phyloP scores from a whole-genome alignment of 139 green algal genomes.

The Closterium sp. region DNA sequence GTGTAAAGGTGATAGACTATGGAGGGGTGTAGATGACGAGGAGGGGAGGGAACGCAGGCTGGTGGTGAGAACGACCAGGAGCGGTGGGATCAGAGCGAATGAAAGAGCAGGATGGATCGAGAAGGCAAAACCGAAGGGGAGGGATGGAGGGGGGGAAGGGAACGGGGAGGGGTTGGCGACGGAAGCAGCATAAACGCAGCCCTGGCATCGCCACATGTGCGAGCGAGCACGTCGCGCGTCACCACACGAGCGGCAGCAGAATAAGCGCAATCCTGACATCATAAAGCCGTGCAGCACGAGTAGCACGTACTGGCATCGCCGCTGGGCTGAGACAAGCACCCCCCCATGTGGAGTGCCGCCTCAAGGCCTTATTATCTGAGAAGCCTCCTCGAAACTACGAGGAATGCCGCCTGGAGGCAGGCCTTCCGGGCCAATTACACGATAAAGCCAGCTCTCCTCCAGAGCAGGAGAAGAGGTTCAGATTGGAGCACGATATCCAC shows the following conservation, averaged over 20 bases:
- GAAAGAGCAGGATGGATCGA: background rate
- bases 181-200: no score
- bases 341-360: background rate
- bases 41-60: no score
- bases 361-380: background rate
- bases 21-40: no score
- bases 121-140: background rate
- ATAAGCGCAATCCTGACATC: no score
- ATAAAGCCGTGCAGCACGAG: no score
- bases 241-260: no score
- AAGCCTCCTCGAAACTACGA: background rate
- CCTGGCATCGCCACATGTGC: background rate
- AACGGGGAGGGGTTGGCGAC: no score
- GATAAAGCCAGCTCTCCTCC: background rate
- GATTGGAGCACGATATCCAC: background rate
- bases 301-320: background rate
- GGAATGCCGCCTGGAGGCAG: no score
- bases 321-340: background rate
- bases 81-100: no score
- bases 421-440: background rate
- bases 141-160: background rate
- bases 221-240: background rate
- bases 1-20: no score
- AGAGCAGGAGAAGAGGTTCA: no score
- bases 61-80: no score